Evolutionary conservation across 1,284 basidiomycete species (phyloP), one percentile per base, ranked within the genome.

Genomic region (Rhodotorula sp.): DNA sequence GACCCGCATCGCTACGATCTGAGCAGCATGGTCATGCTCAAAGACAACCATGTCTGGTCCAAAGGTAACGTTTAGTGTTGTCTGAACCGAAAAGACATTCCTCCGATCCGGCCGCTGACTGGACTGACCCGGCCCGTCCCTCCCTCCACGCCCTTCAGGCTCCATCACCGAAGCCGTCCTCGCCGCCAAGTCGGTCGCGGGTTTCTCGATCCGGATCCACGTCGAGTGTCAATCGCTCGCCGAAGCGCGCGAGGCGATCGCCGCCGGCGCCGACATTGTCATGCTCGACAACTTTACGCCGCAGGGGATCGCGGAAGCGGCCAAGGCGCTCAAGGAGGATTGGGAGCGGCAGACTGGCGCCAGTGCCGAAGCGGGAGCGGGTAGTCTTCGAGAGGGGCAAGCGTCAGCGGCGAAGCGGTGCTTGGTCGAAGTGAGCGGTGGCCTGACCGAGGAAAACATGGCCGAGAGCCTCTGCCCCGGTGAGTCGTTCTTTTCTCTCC

Each of bases 11-110:
- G 97, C n/a, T 91, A 97, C 79, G 95, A 98, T 82, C 85, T 99
- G 48, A 94, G 91, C 52, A 93, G 91, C 81, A 99, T 99, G 96
- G 96, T 99, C 80, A 99, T 99, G 96, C 88, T 99, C 79, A 99
- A 99, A 83, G 96, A 99, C 80, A 99, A 99, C 81, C 97, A 99
- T 80, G 93, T 99, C 80, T 98, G 94, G 95, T 95, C 93, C 12
- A 92, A 90, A 43, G 93, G 93, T 89, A 78, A 76, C 85, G 34
- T 51, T 23, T 46, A 34, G 21, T 71, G 57, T 6, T 58, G 48
- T 66, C 49, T 20, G 23, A 12, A 12, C 12, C 34, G 5, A 18
- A 16, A 8, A 3, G 34, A 34, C 34, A 34, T 15, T 10, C n/a
- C n/a, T 54, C 52, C 1, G 3, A 54, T n/a, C n/a, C 20, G 23